phyloP scores from a whole-genome alignment of 768 basidiomycete genomes.

The Sporobolomyces pararoseus region DNA sequence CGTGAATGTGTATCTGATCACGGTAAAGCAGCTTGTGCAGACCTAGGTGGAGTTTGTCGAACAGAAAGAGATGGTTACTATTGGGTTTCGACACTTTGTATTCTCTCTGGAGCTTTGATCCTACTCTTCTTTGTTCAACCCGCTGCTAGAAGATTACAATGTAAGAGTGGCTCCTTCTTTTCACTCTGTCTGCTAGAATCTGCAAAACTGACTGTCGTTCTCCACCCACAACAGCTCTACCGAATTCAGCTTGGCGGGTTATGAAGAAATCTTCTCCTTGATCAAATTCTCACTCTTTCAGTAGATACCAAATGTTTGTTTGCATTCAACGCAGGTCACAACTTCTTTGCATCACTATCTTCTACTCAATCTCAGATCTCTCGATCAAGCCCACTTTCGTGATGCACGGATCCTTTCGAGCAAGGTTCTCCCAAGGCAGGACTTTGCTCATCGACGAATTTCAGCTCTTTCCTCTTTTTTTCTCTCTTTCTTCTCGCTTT shows the following conservation, averaged over 20 bases:
- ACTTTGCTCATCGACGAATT: no score
- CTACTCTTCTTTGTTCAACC: slow-evolving; percentile 75
- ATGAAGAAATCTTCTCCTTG: slow-evolving; percentile 22
- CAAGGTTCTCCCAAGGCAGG: no score
- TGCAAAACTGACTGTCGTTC: not conserved
- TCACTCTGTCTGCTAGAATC: not conserved
- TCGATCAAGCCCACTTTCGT: no score
- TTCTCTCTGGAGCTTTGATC: slow-evolving; percentile 68
- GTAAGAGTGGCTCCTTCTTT: slow-evolving; percentile 4
- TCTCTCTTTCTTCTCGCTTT: no score
- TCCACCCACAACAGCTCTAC: slow-evolving; percentile 20
- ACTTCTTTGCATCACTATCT: not conserved
- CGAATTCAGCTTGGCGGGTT: slow-evolving; percentile 42
- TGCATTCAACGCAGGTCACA: not conserved
- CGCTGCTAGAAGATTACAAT: slow-evolving; percentile 73
- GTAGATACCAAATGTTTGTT: not conserved
- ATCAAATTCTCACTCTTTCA: not conserved
- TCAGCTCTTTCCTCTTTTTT: not conserved
- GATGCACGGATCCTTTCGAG: no score
- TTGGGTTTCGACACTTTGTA: slow-evolving; percentile 71
- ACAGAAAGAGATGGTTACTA: slow-evolving; percentile 91
- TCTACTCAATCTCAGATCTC: no score
- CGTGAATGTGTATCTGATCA: slow-evolving; percentile 88
- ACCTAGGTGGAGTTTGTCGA: slow-evolving; percentile 72
- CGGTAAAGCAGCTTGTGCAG: slow-evolving; percentile 72